Evolutionary conservation across 768 basidiomycete genomes (phyloP).

Genomic region (Hygrophorus russula): DNA sequence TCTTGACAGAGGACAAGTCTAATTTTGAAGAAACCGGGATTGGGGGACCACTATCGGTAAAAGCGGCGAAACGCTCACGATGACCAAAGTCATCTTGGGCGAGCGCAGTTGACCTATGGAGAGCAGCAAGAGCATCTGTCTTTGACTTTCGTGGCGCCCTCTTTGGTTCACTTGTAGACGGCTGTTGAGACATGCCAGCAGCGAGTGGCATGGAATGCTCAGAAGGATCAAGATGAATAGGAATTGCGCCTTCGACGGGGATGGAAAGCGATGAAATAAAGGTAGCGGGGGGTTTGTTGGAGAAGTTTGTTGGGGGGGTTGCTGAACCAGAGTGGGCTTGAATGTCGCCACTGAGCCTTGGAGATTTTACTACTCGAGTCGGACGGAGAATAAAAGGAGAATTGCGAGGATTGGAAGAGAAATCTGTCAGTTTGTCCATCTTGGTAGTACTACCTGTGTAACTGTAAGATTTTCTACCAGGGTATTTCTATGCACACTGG

Average conservation of each 20-base stretch:
- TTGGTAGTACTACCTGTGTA: slow-evolving; percentile 9
- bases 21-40: slow-evolving; percentile 53
- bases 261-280: slow-evolving; percentile 66
- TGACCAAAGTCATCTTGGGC: slow-evolving; percentile 43
- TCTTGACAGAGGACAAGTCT: slow-evolving; percentile 66
- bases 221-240: slow-evolving; percentile 39
- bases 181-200: slow-evolving; percentile 21
- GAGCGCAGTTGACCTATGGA: slow-evolving; percentile 50
- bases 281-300: slow-evolving; percentile 37
- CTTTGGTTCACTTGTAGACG: slow-evolving; percentile 34
- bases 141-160: slow-evolving; percentile 86
- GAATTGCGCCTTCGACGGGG: slow-evolving; percentile 61
- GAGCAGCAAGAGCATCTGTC: slow-evolving; percentile 73
- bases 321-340: slow-evolving; percentile 34
- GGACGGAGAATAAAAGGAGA: slow-evolving; percentile 24
- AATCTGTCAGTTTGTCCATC: slow-evolving; percentile 30
- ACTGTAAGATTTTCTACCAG: slow-evolving; percentile 20
- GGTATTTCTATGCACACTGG: background rate
- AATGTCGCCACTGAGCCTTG: slow-evolving; percentile 39
- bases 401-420: slow-evolving; percentile 39
- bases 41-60: slow-evolving; percentile 39
- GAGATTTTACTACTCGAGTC: slow-evolving; percentile 51
- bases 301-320: slow-evolving; percentile 35
- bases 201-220: slow-evolving; percentile 21
- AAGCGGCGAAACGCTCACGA: slow-evolving; percentile 34